These are phyloP conservation scores for Theileria parva DNA, from an alignment of 169 alveolate genomes.

Conservation along the genomic window DNA sequence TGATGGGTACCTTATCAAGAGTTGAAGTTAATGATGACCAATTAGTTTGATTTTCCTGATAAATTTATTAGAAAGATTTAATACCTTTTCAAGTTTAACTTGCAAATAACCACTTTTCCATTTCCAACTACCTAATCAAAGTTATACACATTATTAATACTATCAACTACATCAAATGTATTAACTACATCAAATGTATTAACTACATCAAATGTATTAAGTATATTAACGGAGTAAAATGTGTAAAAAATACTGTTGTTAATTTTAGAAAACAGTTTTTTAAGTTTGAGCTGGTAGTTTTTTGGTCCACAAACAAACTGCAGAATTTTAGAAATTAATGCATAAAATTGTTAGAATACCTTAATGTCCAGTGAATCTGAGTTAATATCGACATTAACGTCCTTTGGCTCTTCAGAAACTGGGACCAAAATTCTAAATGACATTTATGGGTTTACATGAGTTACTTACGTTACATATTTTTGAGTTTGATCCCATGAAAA, in stretches of 20 bases:
- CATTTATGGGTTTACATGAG: neutral
- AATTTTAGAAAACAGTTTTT: conserved; percentile 17
- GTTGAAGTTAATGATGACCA: conserved; percentile 52
- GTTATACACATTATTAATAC: neutral
- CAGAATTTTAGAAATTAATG: neutral
- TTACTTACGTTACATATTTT: conserved; percentile 31
- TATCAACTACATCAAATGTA: too few species aligned
- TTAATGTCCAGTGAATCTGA: conserved; percentile 20
- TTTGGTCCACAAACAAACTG: conserved; percentile 11
- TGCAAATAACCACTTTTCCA: conserved; percentile 23
- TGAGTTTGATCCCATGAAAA: conserved; percentile 43
- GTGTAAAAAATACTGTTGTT: neutral
- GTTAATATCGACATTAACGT: conserved; percentile 15
- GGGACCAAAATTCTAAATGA: conserved; percentile 14
- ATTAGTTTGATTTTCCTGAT: conserved; percentile 3
- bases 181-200: too few species aligned
- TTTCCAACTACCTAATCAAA: conserved; percentile 11
- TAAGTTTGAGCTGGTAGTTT: conserved; percentile 28
- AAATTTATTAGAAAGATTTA: neutral
- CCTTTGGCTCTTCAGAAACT: conserved; percentile 12
- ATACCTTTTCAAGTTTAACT: conserved; percentile 25
- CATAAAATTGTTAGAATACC: neutral
- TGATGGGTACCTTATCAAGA: conserved; percentile 31
- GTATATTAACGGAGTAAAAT: neutral
- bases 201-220: too few species aligned